Conservation (phyloP, 768 basidiomycete genomes). For the Boletus fagicola region DNA sequence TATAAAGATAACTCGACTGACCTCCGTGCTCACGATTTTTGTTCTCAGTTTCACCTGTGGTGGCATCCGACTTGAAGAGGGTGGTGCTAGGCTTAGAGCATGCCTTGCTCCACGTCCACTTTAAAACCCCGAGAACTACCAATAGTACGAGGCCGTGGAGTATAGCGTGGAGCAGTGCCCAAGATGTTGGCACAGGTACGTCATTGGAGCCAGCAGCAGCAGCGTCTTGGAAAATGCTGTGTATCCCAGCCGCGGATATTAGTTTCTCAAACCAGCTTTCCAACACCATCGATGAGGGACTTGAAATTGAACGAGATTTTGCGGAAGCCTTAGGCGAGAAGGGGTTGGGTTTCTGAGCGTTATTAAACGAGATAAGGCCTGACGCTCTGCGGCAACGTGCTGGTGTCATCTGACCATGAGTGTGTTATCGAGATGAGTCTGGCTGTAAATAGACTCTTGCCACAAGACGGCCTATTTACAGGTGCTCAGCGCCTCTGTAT, state of each 20-base stretch:
- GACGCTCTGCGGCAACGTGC: no score
- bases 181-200: conserved; percentile 11
- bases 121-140: conserved; percentile 10
- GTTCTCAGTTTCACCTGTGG: conserved; percentile 14
- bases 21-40: conserved; percentile 26
- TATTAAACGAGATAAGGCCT: conserved; percentile 5
- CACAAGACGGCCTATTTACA: background rate
- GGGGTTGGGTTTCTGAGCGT: background rate
- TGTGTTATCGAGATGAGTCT: background rate
- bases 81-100: background rate
- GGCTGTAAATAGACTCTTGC: background rate
- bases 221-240: conserved; percentile 1
- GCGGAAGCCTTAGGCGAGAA: conserved; percentile 1
- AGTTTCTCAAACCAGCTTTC: conserved; percentile 9
- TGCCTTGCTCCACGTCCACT: conserved; percentile 9
- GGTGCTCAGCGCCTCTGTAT: background rate
- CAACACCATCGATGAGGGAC: conserved; percentile 7
- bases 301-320: background rate
- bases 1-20: background rate
- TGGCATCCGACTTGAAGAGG: background rate
- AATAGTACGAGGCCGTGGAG: conserved; percentile 15
- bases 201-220: conserved; percentile 21
- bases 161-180: conserved; percentile 17
- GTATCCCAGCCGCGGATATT: conserved; percentile 4
- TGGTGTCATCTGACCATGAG: conserved; percentile 6